Conservation (phyloP, 768 basidiomycete species). For the Saitozyma sp. region DNA sequence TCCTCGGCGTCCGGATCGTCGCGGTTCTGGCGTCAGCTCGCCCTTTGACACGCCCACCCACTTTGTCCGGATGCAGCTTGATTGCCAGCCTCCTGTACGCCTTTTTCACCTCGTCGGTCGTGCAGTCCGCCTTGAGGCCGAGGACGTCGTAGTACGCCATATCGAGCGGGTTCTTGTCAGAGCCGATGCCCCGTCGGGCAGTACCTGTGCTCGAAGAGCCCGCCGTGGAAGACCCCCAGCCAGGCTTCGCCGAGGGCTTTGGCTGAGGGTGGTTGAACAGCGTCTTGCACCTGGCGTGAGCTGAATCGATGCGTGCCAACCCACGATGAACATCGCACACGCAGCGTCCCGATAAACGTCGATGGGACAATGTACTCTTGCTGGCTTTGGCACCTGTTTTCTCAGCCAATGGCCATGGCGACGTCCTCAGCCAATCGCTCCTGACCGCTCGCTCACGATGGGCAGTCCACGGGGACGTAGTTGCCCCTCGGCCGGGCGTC, state of each 20-base stretch:
- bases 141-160: constrained; percentile 52
- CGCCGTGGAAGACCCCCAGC: neutral
- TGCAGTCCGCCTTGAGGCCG: constrained; percentile 47
- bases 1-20: constrained; percentile 52
- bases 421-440: neutral
- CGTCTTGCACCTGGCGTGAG: constrained; percentile 31
- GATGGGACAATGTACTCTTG: constrained; percentile 48
- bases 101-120: constrained; percentile 50
- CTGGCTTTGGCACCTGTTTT: constrained; percentile 30
- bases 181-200: constrained; percentile 29
- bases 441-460: constrained; percentile 23
- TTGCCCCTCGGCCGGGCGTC: constrained; percentile 48
- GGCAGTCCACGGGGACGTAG: constrained; percentile 46
- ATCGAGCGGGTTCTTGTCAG: constrained; percentile 49
- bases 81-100: constrained; percentile 51
- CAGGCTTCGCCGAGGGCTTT: constrained; percentile 27
- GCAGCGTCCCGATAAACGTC: constrained; percentile 47
- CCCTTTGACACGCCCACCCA: constrained; percentile 4
- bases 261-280: constrained; percentile 47
- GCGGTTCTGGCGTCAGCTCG: constrained; percentile 31
- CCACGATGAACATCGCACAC: constrained; percentile 45
- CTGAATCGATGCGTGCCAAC: constrained; percentile 10
- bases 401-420: neutral
- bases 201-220: constrained; percentile 10
- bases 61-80: constrained; percentile 51